Percentiles rank a stretch among this genome's conserved stretches.
Evolutionary conservation across 768 basidiomycete genomes (phyloP).

Genomic region (Kwoniella botswanensis): DNA sequence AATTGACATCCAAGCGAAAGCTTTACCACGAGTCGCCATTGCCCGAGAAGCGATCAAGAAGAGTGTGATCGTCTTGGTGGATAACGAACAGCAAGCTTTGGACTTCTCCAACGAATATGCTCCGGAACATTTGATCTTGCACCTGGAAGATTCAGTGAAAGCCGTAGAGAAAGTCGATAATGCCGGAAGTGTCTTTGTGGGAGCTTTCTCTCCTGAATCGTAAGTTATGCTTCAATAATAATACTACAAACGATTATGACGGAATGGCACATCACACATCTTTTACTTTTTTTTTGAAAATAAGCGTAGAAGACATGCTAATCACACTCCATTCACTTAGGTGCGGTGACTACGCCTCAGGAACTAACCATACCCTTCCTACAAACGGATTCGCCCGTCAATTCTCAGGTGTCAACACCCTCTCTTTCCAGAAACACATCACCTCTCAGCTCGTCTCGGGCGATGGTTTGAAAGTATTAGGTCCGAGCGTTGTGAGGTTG

Average conservation of each 20-base stretch:
- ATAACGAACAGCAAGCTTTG: slow-evolving; percentile 74
- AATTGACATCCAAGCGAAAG: slow-evolving; percentile 83
- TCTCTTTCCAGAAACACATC: slow-evolving; percentile 98
- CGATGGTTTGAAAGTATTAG: slow-evolving; percentile 75
- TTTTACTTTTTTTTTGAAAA: too few relatives aligned
- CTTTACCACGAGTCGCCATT: slow-evolving; percentile 86
- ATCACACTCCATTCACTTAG: too few relatives aligned
- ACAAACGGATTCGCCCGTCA: slow-evolving; percentile 89
- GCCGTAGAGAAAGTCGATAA: slow-evolving; percentile 76
- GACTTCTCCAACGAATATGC: slow-evolving; percentile 96
- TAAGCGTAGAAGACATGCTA: too few relatives aligned
- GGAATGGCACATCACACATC: too few relatives aligned
- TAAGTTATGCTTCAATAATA: slow-evolving; percentile 51
- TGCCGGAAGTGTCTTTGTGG: slow-evolving; percentile 96
- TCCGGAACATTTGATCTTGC: slow-evolving; percentile 94
- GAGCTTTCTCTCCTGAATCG: slow-evolving; percentile 94
- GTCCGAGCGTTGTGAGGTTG: slow-evolving; percentile 83
- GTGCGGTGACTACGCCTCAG: slow-evolving; percentile 95
- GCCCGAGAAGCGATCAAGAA: slow-evolving; percentile 85
- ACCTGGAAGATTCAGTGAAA: slow-evolving; percentile 73
- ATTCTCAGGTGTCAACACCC: slow-evolving; percentile 96
- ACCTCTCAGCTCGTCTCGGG: slow-evolving; percentile 91
- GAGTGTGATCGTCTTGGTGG: slow-evolving; percentile 81
- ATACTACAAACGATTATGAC: too few relatives aligned
- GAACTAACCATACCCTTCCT: slow-evolving; percentile 97